Percentiles rank a stretch among this genome's conserved stretches.
phyloP scores from a whole-genome alignment of 176 grass and related monocot genomes.

The Paspalum notatum region DNA sequence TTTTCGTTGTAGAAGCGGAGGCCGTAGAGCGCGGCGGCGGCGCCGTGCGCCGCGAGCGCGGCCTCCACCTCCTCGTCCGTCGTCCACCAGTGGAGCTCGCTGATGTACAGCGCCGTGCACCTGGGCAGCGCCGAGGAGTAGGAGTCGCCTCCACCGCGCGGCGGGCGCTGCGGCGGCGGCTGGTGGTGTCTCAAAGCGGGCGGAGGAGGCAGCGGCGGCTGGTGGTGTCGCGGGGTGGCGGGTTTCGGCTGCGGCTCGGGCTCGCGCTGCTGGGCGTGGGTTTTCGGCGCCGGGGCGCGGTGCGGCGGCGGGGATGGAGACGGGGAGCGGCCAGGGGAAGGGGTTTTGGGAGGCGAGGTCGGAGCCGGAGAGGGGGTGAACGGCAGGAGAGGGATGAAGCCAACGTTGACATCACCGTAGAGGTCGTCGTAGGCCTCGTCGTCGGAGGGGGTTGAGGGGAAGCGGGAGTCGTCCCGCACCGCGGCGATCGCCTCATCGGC shows the following conservation, averaged over 20 bases:
- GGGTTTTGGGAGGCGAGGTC: conserved; percentile 46
- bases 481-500: conserved; percentile 7
- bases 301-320: conserved; percentile 3
- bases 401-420: conserved; percentile 46
- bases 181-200: not conserved
- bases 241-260: conserved; percentile 20
- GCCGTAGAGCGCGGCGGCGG: conserved; percentile 29
- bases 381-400: conserved; percentile 36
- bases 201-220: not conserved
- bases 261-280: not conserved
- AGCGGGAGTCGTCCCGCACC: not conserved
- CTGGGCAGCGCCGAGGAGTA: conserved; percentile 6
- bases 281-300: not conserved
- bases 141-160: not conserved
- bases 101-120: conserved; percentile 47
- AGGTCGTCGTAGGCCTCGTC: conserved; percentile 55
- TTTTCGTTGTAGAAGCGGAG: conserved; percentile 63
- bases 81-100: conserved; percentile 71
- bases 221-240: conserved; percentile 11
- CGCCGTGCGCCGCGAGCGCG: conserved; percentile 54
- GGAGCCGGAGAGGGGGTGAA: conserved; percentile 4
- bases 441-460: not conserved
- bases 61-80: conserved; percentile 67
- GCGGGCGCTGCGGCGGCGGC: conserved; percentile 6
- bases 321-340: conserved; percentile 20